Evolutionary conservation across 306 rosid genomes (phyloP).

Genomic region (Prunus kanzakura): DNA sequence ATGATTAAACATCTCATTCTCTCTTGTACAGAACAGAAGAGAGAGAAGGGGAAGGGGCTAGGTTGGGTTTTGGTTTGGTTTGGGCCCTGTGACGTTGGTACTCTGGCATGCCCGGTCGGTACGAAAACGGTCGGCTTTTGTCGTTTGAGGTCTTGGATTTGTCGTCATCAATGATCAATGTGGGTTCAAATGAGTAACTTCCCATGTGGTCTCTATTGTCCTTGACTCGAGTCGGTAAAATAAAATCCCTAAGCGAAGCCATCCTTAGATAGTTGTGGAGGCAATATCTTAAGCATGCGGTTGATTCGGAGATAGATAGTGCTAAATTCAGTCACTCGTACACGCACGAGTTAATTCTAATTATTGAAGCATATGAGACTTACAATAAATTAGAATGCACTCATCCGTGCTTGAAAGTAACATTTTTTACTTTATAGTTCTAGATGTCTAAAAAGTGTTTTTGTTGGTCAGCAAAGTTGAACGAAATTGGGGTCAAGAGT

Average conservation of each 20-base stretch:
- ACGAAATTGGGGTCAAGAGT: neutral
- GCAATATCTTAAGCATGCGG: neutral
- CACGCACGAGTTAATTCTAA: too few relatives aligned
- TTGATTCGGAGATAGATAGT: neutral
- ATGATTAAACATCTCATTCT: neutral
- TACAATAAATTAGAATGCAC: too few relatives aligned
- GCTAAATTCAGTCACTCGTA: too few relatives aligned
- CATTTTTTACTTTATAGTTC: too few relatives aligned
- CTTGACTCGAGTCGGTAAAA: neutral
- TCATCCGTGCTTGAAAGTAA: too few relatives aligned
- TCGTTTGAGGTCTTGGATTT: slow-evolving; percentile 11
- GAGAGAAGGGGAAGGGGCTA: neutral
- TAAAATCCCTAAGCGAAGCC: neutral
- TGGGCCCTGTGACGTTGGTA: neutral
- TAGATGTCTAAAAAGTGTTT: neutral
- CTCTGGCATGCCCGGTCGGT: slow-evolving; percentile 16
- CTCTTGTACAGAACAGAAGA: too few relatives aligned
- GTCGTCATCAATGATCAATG: neutral
- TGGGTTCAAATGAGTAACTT: neutral
- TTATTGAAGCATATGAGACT: too few relatives aligned
- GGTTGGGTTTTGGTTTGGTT: neutral
- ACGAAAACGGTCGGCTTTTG: slow-evolving; percentile 8
- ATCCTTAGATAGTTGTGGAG: too few relatives aligned
- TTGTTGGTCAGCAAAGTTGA: neutral
- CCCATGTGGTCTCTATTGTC: neutral